Evolutionary conservation across 306 rosid genomes (phyloP), one percentile per base, ranked within the genome.

Genomic region (Cucumis cinereus): DNA sequence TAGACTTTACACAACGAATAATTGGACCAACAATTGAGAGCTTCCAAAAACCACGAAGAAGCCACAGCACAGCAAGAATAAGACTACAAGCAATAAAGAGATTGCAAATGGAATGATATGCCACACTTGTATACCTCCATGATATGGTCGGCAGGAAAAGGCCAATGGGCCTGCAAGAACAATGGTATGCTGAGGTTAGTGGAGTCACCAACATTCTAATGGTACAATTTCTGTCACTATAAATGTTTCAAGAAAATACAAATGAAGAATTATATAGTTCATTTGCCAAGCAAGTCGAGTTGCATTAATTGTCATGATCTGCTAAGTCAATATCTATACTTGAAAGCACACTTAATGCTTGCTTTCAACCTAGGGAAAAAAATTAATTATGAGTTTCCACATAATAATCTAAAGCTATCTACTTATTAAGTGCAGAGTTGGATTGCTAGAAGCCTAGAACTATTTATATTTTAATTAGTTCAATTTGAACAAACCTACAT

Each of bases 91-190:
- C 24, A 50, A 28, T 15, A 52, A 24, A 47, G 13, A 71, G 20
- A 47, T 28, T 72, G 38, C 59, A 47, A 15, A 52, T 26, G 13
- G 10, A 62, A 52, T 24, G 17, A 24, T 14, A 47, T 54, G 55
- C 71, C 40, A 77, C 71, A 8, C 45, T 13, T 16, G 49, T 55
- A 22, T 87, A 91, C 98, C 97, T 94, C 96, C 97, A 91, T 86
- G 33, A 91, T 56, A 84, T 91, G 91, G 79, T 87, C 85, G 70
- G 88, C 80, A 33, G 95, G 91, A 77, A 91, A 91, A 38, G 96
- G 97, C 94, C 97, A 94, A 84, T 94, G 96, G 89, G 89, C 98
- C 97, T 94, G 90, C 89, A 86, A 72, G 77, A 77, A 55, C 49
- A 78, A 77, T 79, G 77, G 20, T 45, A 77, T 63, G 41, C 52